These are phyloP conservation scores for Lophiostoma macrostomum DNA, from an alignment of 495 filamentous ascomycete species.

Conservation along the genomic window DNA sequence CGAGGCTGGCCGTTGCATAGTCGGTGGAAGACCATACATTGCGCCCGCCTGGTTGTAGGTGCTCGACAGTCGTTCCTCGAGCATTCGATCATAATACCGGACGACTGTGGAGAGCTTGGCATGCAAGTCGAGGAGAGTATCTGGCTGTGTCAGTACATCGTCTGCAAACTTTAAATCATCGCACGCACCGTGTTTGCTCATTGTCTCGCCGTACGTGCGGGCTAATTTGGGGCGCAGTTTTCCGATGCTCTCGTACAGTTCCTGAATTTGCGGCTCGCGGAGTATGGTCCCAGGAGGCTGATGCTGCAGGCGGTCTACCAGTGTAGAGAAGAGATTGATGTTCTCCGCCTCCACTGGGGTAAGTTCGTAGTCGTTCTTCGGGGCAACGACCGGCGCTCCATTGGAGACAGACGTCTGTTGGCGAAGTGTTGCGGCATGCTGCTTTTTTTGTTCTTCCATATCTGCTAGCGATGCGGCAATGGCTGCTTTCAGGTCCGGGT, in stretches of 20 bases:
- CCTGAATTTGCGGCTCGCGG: conserved; percentile 94
- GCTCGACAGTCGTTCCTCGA: conserved; percentile 89
- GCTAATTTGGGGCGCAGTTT: conserved; percentile 88
- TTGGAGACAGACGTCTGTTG: conserved; percentile 57
- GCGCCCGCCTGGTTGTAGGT: conserved; percentile 81
- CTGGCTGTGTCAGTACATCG: conserved; percentile 43
- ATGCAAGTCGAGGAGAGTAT: conserved; percentile 90
- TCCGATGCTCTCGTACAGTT: conserved; percentile 95
- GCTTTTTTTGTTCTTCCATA: conserved; percentile 97
- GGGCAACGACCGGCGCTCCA: conserved; percentile 42
- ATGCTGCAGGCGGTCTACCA: conserved; percentile 92
- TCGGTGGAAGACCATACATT: conserved; percentile 49
- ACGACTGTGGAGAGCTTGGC: conserved; percentile 95
- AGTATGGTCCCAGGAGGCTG: conserved; percentile 94
- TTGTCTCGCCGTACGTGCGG: conserved; percentile 94
- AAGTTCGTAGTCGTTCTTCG: conserved; percentile 91
- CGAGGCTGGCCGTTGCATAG: conserved; percentile 50
- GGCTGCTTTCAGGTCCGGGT: conserved; percentile 89
- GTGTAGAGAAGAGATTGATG: conserved; percentile 90
- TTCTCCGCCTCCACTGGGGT: conserved; percentile 94
- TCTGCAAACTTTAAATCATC: not conserved
- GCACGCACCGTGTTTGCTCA: conserved; percentile 93
- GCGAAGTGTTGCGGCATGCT: conserved; percentile 75
- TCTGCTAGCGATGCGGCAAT: conserved; percentile 95
- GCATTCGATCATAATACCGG: conserved; percentile 97